phyloP scores from a whole-genome alignment of 2,329 filamentous ascomycete genomes.

The Penicillium paneum region DNA sequence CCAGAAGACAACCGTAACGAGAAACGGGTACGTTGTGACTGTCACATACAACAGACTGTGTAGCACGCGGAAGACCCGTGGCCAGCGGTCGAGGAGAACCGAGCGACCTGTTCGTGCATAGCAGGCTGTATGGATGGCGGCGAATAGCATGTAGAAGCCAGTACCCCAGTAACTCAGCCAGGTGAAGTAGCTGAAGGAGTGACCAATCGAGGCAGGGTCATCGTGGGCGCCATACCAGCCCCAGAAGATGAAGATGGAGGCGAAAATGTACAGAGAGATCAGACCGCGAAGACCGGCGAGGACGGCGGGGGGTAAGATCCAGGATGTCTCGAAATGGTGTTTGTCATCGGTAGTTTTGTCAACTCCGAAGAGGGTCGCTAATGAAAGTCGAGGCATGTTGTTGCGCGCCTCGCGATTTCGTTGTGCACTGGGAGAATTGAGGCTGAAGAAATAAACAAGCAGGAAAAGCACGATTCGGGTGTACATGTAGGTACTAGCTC shows the following conservation, averaged over 20 bases:
- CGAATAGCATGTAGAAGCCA: slow-evolving; percentile 71
- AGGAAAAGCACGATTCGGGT: neutral
- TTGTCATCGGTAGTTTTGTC: slow-evolving; percentile 44
- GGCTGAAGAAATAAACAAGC: neutral
- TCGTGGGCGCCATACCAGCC: slow-evolving; percentile 60
- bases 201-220: slow-evolving; percentile 47
- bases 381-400: slow-evolving; percentile 19
- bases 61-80: slow-evolving; percentile 60
- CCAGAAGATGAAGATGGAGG: slow-evolving; percentile 66
- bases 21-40: slow-evolving; percentile 61
- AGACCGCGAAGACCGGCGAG: slow-evolving; percentile 57
- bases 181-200: slow-evolving; percentile 78
- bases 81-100: slow-evolving; percentile 57
- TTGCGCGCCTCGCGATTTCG: neutral
- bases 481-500: neutral
- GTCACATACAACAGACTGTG: slow-evolving; percentile 65
- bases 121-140: slow-evolving; percentile 64
- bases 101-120: slow-evolving; percentile 58
- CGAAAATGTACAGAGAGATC: slow-evolving; percentile 60
- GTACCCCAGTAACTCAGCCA: slow-evolving; percentile 78
- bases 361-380: slow-evolving; percentile 31
- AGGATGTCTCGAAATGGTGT: slow-evolving; percentile 74
- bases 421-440: neutral
- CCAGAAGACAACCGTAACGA: slow-evolving; percentile 73
- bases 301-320: slow-evolving; percentile 66